Evolutionary conservation across 148 eudicot genomes (phyloP).

Genomic region (Fallopia convolvulus): DNA sequence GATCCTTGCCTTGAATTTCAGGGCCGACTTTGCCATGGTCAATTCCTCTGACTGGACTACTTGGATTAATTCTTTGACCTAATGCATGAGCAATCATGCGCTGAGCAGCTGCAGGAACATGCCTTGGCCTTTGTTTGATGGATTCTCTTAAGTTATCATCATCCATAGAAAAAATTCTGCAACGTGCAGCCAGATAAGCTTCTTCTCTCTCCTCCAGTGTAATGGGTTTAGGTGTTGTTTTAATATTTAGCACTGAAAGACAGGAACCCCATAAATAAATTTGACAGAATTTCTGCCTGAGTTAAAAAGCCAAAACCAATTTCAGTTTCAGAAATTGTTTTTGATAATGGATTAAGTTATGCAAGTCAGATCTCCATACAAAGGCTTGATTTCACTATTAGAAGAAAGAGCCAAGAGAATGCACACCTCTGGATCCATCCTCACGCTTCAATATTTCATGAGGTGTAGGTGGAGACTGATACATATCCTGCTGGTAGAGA

Average conservation of each 20-base stretch:
- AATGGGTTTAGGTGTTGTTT: constrained; percentile 20
- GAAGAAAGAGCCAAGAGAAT: not conserved
- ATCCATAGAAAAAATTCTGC: constrained; percentile 57
- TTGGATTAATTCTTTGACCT: constrained; percentile 48
- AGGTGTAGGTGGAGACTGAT: constrained; percentile 34
- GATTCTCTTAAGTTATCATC: constrained; percentile 28
- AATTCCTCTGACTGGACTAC: constrained; percentile 18
- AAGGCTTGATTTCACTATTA: not conserved
- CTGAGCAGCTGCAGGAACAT: constrained; percentile 78
- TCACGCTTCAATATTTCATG: constrained; percentile 48
- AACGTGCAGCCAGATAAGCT: constrained; percentile 79
- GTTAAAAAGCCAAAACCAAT: not conserved
- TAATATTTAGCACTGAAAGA: constrained; percentile 41
- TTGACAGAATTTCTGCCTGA: not conserved
- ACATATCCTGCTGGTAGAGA: constrained; percentile 56
- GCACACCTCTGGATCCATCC: constrained; percentile 51
- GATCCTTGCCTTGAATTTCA: constrained; percentile 23
- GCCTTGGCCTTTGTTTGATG: constrained; percentile 47
- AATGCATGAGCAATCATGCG: constrained; percentile 98
- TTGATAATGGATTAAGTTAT: not conserved
- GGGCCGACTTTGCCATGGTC: constrained; percentile 10
- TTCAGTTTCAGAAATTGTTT: not conserved
- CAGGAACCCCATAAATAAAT: not conserved
- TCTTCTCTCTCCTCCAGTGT: constrained; percentile 76
- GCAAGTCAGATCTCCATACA: not conserved